Evolutionary conservation across 2,329 filamentous ascomycete species (phyloP), one percentile per base, ranked within the genome.

Genomic region (Colletotrichum agaves): DNA sequence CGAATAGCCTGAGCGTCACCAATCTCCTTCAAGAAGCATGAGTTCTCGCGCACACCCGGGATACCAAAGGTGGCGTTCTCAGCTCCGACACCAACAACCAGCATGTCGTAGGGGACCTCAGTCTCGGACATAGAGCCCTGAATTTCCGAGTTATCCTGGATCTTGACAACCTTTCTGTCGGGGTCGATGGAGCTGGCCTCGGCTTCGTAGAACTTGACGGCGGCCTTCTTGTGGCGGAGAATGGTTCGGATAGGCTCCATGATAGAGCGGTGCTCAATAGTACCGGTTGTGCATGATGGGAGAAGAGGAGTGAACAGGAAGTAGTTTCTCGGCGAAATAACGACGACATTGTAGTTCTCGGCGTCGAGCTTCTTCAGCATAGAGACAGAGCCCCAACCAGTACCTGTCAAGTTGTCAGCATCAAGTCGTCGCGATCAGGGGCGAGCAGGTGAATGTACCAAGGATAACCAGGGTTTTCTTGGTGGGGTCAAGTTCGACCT

Each of bases 21-120:
- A 77, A 99, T 97, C 84, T 99, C 97, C 87, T 99, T 99, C 78
- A 99, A 83, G 88, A 99, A 99, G 84, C 94, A 97, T 74, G 93
- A 95, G 85, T 99, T 84, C 82, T 99, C 96, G 73, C 90, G 90
- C 63, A 99, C 96, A 80, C 96, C 96, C 62, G 93, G 94, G 75
- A 99, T 98, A 74, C 94, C 96, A 78, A 99, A 99, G 67, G 96
- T 99, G 61, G 96, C 95, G 81, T 98, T 99, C 86, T 98, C 96
- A 72, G 96, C 96, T 73, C 96, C 96, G 64, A 99, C 96, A 76
- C 95, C 96, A 68, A 99, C 90, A 69, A 99, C 96, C 49, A 99
- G 90, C 93, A 98, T 97, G 82, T 99, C 96, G 79, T 98, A 99
- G 67, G 93, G 90, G 67, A 99, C 93, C 82, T 98, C 93, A 31